Evolutionary conservation across 768 basidiomycete species (phyloP).

Genomic region (Lactifluus pinguis): DNA sequence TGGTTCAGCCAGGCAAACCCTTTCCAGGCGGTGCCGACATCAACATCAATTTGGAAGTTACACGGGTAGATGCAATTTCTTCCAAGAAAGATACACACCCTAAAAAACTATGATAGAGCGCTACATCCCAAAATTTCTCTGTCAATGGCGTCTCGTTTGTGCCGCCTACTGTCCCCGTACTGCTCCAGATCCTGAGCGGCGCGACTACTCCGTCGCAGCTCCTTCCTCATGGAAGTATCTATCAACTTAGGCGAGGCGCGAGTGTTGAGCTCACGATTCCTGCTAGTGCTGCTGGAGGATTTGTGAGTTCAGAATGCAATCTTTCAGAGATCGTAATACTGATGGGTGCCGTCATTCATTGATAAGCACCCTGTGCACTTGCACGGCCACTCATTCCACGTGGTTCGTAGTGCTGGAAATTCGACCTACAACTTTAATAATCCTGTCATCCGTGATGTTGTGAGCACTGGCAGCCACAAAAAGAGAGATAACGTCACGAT

Average conservation of each 20-base stretch:
- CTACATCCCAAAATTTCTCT: not conserved
- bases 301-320: not conserved
- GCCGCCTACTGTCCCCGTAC: not conserved
- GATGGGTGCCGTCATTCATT: not conserved
- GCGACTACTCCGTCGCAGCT: conserved; percentile 37
- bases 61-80: conserved; percentile 1
- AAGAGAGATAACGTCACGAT: conserved; percentile 16
- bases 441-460: conserved; percentile 38
- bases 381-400: conserved; percentile 13
- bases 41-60: not conserved
- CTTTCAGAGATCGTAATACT: not conserved
- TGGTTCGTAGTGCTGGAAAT: conserved; percentile 13
- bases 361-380: conserved; percentile 4
- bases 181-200: conserved; percentile 9
- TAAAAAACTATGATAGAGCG: not conserved
- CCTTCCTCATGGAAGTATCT: conserved; percentile 40
- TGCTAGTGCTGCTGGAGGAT: not conserved
- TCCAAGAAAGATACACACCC: not conserved
- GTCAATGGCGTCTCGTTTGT: not conserved
- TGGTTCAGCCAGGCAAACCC: conserved; percentile 6
- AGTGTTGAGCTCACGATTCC: conserved; percentile 35
- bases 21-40: conserved; percentile 4
- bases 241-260: conserved; percentile 36
- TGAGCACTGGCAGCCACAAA: conserved; percentile 21
- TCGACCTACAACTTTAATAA: conserved; percentile 23